Evolutionary conservation across 768 basidiomycete genomes (phyloP), one percentile per base, ranked within the genome.

Genomic region (Phanerochaete carnosa): DNA sequence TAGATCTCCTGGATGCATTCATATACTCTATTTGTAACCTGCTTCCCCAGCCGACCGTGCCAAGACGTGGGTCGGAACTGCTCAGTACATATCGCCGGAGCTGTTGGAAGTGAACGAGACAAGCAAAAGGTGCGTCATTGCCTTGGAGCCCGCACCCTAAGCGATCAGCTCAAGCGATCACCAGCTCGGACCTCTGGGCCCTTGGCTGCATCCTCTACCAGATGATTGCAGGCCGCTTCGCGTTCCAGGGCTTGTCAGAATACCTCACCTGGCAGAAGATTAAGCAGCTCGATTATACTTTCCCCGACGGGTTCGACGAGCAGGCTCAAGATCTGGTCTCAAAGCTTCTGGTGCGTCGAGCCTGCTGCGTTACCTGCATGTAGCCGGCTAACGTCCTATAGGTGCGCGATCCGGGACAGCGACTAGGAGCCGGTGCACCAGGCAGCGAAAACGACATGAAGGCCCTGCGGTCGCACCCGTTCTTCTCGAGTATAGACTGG

Each of bases 221-320:
- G 72, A 89, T 98, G 80, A 87, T 98, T 55, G 85, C 90, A 13
- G 96, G 95, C 39, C 85, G 84, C 45, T 95, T 95, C 65, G 92
- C 95, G 1, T 99, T 99, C 77, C 85, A 91, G 63, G 95, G 90
- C 3, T 79, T 87, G 6, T 94, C 95, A 0, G 94, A 98, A 61
- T 98, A 95, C 69, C 84, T 97, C 61, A 97, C 91, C 32, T 95
- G 94, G 84, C 89, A 97, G 70, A 94, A 94, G 76, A 92, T 98
- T 75, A 90, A 95, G 74, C 81, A 85, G 47, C 78, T 92, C 50
- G 90, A 96, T 47, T 98, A 94, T 75, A 79, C 83, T 23, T 92
- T 95, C 70, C 94, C 96, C 0, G 87, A 89, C 9, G 89, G 85
- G 1, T 95, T 97, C 67, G 92, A 96, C 68, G 77, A 80, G 47